These are phyloP conservation scores for Cryphonectria carpinicola DNA, from an alignment of 2,329 filamentous ascomycete genomes.

Conservation along the genomic window DNA sequence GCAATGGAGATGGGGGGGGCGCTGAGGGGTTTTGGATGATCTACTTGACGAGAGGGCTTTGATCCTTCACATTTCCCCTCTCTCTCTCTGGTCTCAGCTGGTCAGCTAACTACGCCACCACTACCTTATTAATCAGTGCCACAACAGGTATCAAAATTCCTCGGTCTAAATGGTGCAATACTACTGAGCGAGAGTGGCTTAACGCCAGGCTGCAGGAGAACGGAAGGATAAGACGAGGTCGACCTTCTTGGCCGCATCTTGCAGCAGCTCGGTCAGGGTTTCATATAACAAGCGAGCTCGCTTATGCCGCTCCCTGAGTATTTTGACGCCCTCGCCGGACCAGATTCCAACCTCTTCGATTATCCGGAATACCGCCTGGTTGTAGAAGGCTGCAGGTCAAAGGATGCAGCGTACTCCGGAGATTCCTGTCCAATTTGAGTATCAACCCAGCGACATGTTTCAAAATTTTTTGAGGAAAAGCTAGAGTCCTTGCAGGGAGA, in stretches of 20 bases:
- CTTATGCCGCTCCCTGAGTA: background rate
- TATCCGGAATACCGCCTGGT: background rate
- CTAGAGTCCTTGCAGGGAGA: background rate
- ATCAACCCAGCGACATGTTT: background rate
- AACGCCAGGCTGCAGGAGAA: background rate
- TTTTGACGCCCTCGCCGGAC: background rate
- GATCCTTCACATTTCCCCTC: background rate
- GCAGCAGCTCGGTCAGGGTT: background rate
- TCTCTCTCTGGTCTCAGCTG: background rate
- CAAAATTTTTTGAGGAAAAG: background rate
- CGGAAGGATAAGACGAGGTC: background rate
- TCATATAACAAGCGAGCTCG: conserved; percentile 2
- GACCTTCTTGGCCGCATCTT: background rate
- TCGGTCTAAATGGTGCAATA: background rate
- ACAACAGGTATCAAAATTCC: background rate
- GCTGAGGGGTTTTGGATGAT: conserved; percentile 1
- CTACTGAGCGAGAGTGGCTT: background rate
- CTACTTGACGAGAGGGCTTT: background rate
- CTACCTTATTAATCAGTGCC: background rate
- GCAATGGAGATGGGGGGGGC: background rate
- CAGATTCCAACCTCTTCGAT: background rate
- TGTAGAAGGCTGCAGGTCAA: background rate
- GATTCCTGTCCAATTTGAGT: background rate
- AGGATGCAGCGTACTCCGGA: background rate
- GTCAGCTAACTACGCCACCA: background rate